phyloP scores from a whole-genome alignment of 306 rosid genomes.

The Trifolium repens region DNA sequence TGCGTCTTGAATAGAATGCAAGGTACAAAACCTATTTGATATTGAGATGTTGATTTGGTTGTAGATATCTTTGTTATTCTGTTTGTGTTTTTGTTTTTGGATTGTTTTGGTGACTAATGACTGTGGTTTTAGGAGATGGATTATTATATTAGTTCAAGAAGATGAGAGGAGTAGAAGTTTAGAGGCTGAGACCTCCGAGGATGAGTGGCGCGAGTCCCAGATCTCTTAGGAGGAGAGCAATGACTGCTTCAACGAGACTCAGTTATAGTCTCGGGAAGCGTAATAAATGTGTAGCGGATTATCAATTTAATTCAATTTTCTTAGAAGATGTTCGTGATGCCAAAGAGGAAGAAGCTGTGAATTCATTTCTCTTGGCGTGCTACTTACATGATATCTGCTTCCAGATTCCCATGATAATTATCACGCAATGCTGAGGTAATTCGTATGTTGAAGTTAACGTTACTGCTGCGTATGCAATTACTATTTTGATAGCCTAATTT shows the following conservation, averaged over 20 bases:
- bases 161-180: constrained; percentile 58
- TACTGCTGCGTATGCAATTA: constrained; percentile 20
- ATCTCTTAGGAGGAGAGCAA: constrained; percentile 74
- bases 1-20: constrained; percentile 56
- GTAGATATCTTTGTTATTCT: background rate
- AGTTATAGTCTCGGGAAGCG: constrained; percentile 66
- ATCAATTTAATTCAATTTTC: constrained; percentile 63
- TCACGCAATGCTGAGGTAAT: constrained; percentile 88
- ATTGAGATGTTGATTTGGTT: constrained; percentile 34
- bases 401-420: constrained; percentile 84
- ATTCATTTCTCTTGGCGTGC: constrained; percentile 58
- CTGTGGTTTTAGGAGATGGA: constrained; percentile 56
- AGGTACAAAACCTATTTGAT: constrained; percentile 52
- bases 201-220: constrained; percentile 80
- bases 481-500: constrained; percentile 30
- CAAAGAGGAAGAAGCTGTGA: constrained; percentile 81
- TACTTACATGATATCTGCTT: constrained; percentile 68
- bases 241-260: constrained; percentile 68
- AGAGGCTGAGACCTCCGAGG: constrained; percentile 80
- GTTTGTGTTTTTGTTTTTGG: too few species aligned
- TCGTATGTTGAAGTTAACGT: constrained; percentile 2
- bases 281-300: constrained; percentile 70
- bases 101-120: constrained; percentile 5
- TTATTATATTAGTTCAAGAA: constrained; percentile 56
- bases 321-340: constrained; percentile 90